These are phyloP conservation scores for Allium sativum DNA, from an alignment of 106 monocot species.

Conservation along the genomic window DNA sequence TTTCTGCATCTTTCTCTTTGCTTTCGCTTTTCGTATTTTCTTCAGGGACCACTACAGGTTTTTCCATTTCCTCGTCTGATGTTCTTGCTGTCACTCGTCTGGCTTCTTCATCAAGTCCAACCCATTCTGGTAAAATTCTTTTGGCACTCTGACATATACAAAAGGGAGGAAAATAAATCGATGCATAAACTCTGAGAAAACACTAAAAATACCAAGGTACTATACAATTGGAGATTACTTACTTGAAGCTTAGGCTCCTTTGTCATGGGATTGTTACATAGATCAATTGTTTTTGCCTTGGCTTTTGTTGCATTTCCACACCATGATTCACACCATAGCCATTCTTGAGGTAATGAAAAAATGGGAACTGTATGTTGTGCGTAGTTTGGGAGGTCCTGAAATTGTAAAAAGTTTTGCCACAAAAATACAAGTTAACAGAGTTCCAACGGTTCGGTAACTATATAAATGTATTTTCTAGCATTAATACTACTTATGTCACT, in stretches of 20 bases:
- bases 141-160: slow-evolving; percentile 50
- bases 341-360: slow-evolving; percentile 97
- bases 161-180: not conserved
- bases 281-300: slow-evolving; percentile 93
- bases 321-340: slow-evolving; percentile 99
- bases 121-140: slow-evolving; percentile 90
- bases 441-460: not conserved
- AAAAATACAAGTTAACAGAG: not conserved
- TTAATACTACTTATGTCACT: not conserved
- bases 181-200: not conserved
- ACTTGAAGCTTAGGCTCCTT: slow-evolving; percentile 99
- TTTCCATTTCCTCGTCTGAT: slow-evolving; percentile 43
- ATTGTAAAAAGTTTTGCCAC: slow-evolving; percentile 1
- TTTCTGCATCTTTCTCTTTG: slow-evolving; percentile 24
- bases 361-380: slow-evolving; percentile 96
- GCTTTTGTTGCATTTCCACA: slow-evolving; percentile 92
- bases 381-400: slow-evolving; percentile 97
- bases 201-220: not conserved
- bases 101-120: slow-evolving; percentile 76
- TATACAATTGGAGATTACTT: not conserved
- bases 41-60: slow-evolving; percentile 7
- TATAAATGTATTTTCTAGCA: not conserved
- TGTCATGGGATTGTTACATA: slow-evolving; percentile 99
- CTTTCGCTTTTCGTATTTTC: slow-evolving; percentile 2
- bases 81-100: slow-evolving; percentile 46